These are phyloP conservation scores for Silene vulgaris DNA, from an alignment of 179 eudicot species.

Conservation along the genomic window DNA sequence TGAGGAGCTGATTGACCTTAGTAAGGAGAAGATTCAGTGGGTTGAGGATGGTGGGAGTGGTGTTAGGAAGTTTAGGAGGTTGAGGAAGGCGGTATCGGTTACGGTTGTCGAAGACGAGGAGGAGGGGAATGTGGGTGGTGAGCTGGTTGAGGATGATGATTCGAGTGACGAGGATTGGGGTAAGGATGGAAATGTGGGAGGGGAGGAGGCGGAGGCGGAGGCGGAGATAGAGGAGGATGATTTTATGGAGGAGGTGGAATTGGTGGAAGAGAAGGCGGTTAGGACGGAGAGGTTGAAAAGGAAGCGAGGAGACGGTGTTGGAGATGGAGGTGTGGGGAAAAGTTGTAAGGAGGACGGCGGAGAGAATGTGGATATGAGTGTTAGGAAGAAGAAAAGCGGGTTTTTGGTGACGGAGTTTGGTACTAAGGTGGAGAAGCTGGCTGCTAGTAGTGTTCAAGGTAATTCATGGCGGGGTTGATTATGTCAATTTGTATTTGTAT, in stretches of 20 bases:
- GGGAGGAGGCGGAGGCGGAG: constrained; percentile 22
- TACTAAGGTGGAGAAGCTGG: constrained; percentile 31
- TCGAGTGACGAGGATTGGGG: constrained; percentile 17
- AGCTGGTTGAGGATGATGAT: constrained; percentile 31
- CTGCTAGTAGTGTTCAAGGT: constrained; percentile 35
- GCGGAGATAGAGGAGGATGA: constrained; percentile 29
- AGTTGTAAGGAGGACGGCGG: constrained; percentile 13
- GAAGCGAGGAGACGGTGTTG: constrained; percentile 16
- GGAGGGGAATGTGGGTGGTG: constrained; percentile 22
- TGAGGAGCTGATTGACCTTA: constrained; percentile 67
- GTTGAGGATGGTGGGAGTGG: constrained; percentile 3
- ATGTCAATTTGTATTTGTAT: background rate
- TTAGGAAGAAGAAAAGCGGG: constrained; percentile 47
- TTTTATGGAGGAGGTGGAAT: constrained; percentile 20
- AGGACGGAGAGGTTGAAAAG: no score
- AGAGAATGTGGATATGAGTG: constrained; percentile 23
- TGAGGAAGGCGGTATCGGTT: constrained; percentile 42
- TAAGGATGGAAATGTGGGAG: constrained; percentile 35
- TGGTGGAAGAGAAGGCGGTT: background rate
- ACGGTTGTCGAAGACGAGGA: constrained; percentile 41
- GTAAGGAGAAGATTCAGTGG: constrained; percentile 76
- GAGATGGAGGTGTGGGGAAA: no score
- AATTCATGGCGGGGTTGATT: constrained; percentile 21
- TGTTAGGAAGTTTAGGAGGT: constrained; percentile 42
- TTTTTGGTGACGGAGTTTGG: constrained; percentile 27